Evolutionary conservation across 2,329 filamentous ascomycete species (phyloP), one percentile per base, ranked within the genome.

Genomic region (Alternaria sp.): DNA sequence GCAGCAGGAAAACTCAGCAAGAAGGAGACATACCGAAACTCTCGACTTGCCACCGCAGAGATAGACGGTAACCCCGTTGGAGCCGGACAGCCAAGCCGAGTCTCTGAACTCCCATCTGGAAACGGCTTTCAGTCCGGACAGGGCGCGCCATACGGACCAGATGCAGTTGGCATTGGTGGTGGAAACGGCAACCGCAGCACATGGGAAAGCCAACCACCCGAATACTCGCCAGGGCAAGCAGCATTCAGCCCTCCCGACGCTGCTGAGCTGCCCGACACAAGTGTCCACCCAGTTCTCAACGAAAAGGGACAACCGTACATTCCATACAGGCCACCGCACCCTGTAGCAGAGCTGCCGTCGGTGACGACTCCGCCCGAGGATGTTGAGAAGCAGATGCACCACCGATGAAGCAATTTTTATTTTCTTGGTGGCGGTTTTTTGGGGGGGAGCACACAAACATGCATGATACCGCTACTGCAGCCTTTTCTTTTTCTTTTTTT

Each of bases 111-210:
- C 11, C 68, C 66, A 4, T 68, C 70, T 1, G 73, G 73, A 24
- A 55, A 61, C 5, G 69, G 63, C 0, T 76, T 77, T 26, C 60
- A 63, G 5, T 58, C 69, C 4, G 71, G 70, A 5, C 60, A 68
- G 4, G 58, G 61, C 6, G 54, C 60, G 6, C 67, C 73, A 2
- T 69, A 68, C 29, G 67, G 62, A 8, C 73, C 74, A 28, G 65
- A 75, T 44, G 64, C 67, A 1, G 72, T 75, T 29, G 73, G 70
- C 8, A 60, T 76, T 1, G 73, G 74, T 7, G 74, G 73, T 21
- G 72, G 73, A 33, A 73, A 64, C 23, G 63, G 61, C 2, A 56
- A 66, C 7, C 51, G 61, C 6, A 61, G 54, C 1, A 69, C 65
- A 1, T 77, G 73, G 72, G 68, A 65, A 3, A 72, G 63, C 33